Evolutionary conservation across 306 rosid species (phyloP), one percentile per base, ranked within the genome.

Genomic region (Ochetophila trinervis): DNA sequence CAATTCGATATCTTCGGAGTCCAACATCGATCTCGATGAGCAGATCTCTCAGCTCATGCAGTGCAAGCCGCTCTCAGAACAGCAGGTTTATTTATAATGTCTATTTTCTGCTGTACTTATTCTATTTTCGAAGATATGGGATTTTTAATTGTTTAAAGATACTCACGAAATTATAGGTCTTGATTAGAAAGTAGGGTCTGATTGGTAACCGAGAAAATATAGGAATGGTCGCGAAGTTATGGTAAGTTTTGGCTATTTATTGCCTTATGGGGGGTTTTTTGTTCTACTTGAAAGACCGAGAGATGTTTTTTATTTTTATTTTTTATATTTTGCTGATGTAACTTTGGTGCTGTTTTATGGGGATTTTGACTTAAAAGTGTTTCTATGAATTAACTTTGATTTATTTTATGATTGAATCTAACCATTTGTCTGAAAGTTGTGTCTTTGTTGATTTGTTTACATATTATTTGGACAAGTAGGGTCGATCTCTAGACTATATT

Each of bases 31-130:
- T 72, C 88, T 93, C 64, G 87, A 93, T 60, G 96, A 93, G 78
- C 97, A 93, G 98, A 93, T 93, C 94, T 83, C 96, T 20, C 97
- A 93, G 88, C 97, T 93, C 79, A 87, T 84, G 97, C 94, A 93
- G 85, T 93, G 98, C 97, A 89, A 89, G 76, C 98, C 98, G 27
- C 95, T 93, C 65, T 84, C 93, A 20, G 98, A 93, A 78, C 97
- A 83, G 53, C 97, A 89, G 96, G 98, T 93, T 73, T 54, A 45
- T 40, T 51, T 71, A 17, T 49, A 14, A 49, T 65, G 3, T 13
- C 47, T 22, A 65, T 15, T 58, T 36, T 49, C 42, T 22, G 17
- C 18, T 66, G 59, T 19, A 47, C 63, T 81, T 68, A 49, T 80
- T 54, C 62, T 53, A 8, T 50, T 30, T 30, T 72, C 72, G 14